Conservation (phyloP, 139 green algal genomes). For the Chlorella sorokiniana region DNA sequence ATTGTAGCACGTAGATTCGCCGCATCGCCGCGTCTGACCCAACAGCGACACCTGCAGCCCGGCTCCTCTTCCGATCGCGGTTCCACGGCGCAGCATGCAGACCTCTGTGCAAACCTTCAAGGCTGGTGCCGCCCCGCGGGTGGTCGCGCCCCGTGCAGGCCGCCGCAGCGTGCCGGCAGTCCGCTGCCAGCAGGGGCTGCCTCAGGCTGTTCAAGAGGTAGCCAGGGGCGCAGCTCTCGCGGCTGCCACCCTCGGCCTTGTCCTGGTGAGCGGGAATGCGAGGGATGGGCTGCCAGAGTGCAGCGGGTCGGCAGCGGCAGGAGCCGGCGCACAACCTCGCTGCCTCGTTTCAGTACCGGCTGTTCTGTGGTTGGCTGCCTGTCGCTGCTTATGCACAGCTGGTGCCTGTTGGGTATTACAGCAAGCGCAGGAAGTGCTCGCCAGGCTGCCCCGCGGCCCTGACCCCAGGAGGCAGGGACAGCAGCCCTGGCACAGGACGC, state of each 20-base stretch:
- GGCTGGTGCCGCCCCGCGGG: not conserved
- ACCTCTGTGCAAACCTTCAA: not conserved
- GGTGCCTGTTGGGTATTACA: too few relatives aligned
- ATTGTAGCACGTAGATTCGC: too few relatives aligned
- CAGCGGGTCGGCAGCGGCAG: too few relatives aligned
- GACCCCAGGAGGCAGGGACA: too few relatives aligned
- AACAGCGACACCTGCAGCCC: not conserved
- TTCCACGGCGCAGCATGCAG: not conserved
- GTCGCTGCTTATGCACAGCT: too few relatives aligned
- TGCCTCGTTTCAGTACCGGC: too few relatives aligned
- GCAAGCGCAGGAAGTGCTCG: too few relatives aligned
- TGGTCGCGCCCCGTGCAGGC: not conserved
- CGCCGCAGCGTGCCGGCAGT: not conserved
- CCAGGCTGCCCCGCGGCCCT: too few relatives aligned
- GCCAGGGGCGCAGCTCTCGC: slow-evolving; percentile 18
- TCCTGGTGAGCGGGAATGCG: slow-evolving; percentile 15
- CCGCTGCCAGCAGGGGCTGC: not conserved
- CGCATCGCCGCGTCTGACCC: not conserved
- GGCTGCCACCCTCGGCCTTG: not conserved
- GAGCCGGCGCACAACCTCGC: too few relatives aligned
- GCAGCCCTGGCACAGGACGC: too few relatives aligned
- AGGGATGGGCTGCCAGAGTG: not conserved
- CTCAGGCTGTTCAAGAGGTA: not conserved
- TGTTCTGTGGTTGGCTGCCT: too few relatives aligned
- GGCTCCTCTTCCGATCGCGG: not conserved